These are phyloP conservation scores for Chrysoporthe deuterocubensis DNA, from an alignment of 2,329 filamentous ascomycete genomes.

Conservation along the genomic window DNA sequence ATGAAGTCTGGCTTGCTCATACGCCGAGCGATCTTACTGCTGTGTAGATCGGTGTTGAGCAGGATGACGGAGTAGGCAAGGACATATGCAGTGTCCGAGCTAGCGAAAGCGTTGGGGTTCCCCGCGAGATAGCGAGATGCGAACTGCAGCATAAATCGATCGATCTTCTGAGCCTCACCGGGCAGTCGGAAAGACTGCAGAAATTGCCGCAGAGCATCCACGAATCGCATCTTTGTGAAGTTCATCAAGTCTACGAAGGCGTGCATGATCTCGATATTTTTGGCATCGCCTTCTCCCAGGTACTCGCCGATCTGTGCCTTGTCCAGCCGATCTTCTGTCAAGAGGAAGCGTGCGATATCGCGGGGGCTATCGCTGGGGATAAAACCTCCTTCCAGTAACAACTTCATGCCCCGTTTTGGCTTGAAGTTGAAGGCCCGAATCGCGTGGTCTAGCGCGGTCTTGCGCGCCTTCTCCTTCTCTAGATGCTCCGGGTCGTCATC, in stretches of 20 bases:
- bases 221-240: conserved; percentile 87
- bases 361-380: conserved; percentile 77
- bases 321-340: conserved; percentile 81
- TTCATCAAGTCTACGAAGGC: conserved; percentile 96
- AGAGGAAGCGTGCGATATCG: conserved; percentile 83
- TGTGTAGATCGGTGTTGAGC: conserved; percentile 95
- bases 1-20: conserved; percentile 99
- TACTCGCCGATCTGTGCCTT: conserved; percentile 94
- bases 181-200: conserved; percentile 93
- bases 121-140: conserved; percentile 93
- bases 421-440: conserved; percentile 97
- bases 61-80: conserved; percentile 95
- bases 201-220: conserved; percentile 88
- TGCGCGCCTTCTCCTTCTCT: conserved; percentile 92
- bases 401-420: conserved; percentile 89
- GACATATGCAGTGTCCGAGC: conserved; percentile 96
- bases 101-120: conserved; percentile 96
- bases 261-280: conserved; percentile 98
- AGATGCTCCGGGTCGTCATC: conserved; percentile 93
- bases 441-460: conserved; percentile 88
- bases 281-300: conserved; percentile 87
- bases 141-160: conserved; percentile 99
- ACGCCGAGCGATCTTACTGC: conserved; percentile 76
- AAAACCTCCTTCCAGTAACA: conserved; percentile 82
- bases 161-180: conserved; percentile 97